Base-by-base conservation (phyloP, 176 grass and related monocot species). In the Alloteropsis semialata region DNA sequence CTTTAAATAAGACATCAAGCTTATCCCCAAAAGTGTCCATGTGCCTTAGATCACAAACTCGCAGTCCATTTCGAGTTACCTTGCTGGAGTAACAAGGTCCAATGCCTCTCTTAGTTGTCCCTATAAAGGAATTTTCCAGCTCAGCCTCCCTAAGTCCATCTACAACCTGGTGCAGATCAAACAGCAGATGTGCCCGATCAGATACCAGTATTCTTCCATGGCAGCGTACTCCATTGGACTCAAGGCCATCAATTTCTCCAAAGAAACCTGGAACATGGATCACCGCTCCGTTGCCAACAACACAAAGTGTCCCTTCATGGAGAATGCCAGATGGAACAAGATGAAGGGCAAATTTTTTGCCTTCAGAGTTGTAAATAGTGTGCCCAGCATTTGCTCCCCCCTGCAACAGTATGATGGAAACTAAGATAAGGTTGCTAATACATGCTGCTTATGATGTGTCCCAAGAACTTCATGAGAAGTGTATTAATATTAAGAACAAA, bases 381-480 rank as follows among this genome's bases (percentile, higher is more conserved):
- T 96, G 93, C 46, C 93, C 93, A 87, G 90, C 93, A 89, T 96
- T 96, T 78, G 90, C 88, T 84, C 93, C 93, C 61, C 93, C 93
- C 90, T 96, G 74, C 64, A 25, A 64, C 38, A 85, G 85, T n/a
- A 61, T 63, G 66, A 46, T 77, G 33, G 56, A 37, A 78, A 66
- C 4, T 80, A 76, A 72, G 46, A 81, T 72, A 80, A 91, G 18
- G 41, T 15, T 74, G 53, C 12, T 57, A 25, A 12, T 22, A 57
- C 5, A 50, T 32, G 14, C 14, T 24, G 36, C 3, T 49, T 70
- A 34, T 54, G 70, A 16, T 2, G 6, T 18, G 34, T 45, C 24
- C 8, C 42, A 78, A 79, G 13, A 65, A 45, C 24, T 28, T 56
- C 36, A 78, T 72, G 28, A 19, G 27, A 76, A 67, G 72, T 39